Evolutionary conservation across 306 rosid species (phyloP), one percentile per base, ranked within the genome.

Genomic region (Cicer arietinum): DNA sequence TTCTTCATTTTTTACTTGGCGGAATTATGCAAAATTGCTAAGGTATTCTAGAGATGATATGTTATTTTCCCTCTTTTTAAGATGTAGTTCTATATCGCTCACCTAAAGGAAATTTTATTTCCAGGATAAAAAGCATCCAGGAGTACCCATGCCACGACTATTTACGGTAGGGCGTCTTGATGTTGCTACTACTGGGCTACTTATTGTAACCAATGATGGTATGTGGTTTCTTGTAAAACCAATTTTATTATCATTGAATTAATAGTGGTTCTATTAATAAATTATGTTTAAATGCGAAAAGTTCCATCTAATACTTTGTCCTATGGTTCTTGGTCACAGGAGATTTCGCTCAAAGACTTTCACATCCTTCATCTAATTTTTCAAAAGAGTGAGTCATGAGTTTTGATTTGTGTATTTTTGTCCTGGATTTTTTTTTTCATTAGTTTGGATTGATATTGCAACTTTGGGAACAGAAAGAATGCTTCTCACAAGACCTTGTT

Each of bases 101-200:
- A 35, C 35, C 22, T 50, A 50, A 16, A 54, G 59, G 9, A 25
- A 43, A 16, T 43, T 75, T 18, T 30, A 22, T 72, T 63, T 62
- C 56, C 88, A 94, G 98, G 89, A 76, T 62, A 91, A 87, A 85
- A 86, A 80, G 69, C 77, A 85, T 69, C 77, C 87, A 13, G 98
- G 94, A 47, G 77, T 77, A 74, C 90, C 96, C 52, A 77, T 78
- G 40, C 97, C 98, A 47, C 82, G 98, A 40, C 71, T 94, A 57
- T 94, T 91, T 75, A 94, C 98, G 5, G 92, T 94, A 39, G 98
- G 98, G 50, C 94, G 98, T 75, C 97, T 94, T 79, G 98, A 94
- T 85, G 98, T 94, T 87, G 97, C 96, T 68, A 94, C 98, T 7
- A 90, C 91, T 45, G 98, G 98, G 57, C 85, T 94, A 83, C 88